Conservation (phyloP, 78 protist genomes). For the Dictyostelium intermedium region DNA sequence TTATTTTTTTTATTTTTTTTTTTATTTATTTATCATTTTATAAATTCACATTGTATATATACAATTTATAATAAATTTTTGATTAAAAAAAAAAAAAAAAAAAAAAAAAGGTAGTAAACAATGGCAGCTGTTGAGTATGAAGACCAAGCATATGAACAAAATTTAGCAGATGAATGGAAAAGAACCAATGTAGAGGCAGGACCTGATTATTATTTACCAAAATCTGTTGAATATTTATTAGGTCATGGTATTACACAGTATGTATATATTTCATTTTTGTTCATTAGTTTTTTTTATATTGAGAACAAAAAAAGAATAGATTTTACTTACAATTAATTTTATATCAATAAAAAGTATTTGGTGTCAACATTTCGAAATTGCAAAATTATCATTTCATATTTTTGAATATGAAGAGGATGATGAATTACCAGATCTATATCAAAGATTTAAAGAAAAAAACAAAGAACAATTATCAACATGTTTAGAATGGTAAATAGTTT, state of each 20-base stretch:
- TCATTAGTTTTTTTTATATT: not conserved
- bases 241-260: not conserved
- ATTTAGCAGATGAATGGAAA: not conserved
- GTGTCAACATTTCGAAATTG: conserved; percentile 25
- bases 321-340: not conserved
- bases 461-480: conserved; percentile 14
- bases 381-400: not conserved
- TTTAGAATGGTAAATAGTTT: conserved; percentile 41
- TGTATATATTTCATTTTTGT: not conserved
- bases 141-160: not conserved
- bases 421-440: not conserved
- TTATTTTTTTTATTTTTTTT: too few relatives aligned
- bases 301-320: not conserved
- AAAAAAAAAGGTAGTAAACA: too few relatives aligned
- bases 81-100: too few relatives aligned
- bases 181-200: not conserved
- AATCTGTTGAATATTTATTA: not conserved
- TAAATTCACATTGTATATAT: too few relatives aligned
- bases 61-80: too few relatives aligned
- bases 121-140: not conserved
- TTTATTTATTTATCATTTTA: too few relatives aligned
- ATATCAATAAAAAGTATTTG: not conserved
- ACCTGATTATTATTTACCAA: not conserved
- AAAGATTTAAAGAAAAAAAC: not conserved
- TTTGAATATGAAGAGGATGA: not conserved